phyloP scores from a whole-genome alignment of 805 yeast genomes.

The Metschnikowia continentalis region DNA sequence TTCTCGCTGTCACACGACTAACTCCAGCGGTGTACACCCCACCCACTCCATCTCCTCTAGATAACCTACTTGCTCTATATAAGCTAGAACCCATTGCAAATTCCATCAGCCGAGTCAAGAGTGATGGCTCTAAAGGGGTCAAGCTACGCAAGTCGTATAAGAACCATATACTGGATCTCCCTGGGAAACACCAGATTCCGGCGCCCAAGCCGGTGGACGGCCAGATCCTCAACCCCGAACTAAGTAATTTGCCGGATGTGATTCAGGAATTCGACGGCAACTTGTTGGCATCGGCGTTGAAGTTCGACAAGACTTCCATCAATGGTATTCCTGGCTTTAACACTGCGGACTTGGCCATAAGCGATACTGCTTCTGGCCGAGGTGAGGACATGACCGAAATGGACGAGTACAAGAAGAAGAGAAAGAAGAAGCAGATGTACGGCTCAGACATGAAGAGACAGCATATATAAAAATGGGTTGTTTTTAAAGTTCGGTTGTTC shows the following conservation, averaged over 20 bases:
- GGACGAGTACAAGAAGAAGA: conserved; percentile 32
- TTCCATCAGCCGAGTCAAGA: conserved; percentile 81
- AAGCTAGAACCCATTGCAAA: conserved; percentile 63
- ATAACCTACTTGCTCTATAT: conserved; percentile 67
- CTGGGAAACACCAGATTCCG: conserved; percentile 75
- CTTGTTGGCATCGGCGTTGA: conserved; percentile 47
- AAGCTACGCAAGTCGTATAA: conserved; percentile 93
- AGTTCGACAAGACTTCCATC: conserved; percentile 60
- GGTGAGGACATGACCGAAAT: conserved; percentile 38
- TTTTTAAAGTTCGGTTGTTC: too few species aligned
- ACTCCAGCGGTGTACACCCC: conserved; percentile 33
- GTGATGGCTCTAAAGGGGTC: conserved; percentile 87
- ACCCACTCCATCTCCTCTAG: conserved; percentile 64
- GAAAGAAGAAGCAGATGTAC: conserved; percentile 35
- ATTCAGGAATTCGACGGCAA: conserved; percentile 48
- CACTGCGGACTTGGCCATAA: conserved; percentile 59
- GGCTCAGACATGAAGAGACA: conserved; percentile 37
- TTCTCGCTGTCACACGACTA: conserved; percentile 4
- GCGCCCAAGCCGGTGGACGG: conserved; percentile 34
- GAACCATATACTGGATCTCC: conserved; percentile 81
- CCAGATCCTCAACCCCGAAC: conserved; percentile 34
- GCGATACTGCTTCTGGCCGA: conserved; percentile 41
- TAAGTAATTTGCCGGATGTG: conserved; percentile 39
- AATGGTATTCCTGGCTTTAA: conserved; percentile 79
- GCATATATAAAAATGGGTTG: conserved; percentile 20